Evolutionary conservation across 2,329 filamentous ascomycete species (phyloP).

Genomic region (Aschersonia sp.): DNA sequence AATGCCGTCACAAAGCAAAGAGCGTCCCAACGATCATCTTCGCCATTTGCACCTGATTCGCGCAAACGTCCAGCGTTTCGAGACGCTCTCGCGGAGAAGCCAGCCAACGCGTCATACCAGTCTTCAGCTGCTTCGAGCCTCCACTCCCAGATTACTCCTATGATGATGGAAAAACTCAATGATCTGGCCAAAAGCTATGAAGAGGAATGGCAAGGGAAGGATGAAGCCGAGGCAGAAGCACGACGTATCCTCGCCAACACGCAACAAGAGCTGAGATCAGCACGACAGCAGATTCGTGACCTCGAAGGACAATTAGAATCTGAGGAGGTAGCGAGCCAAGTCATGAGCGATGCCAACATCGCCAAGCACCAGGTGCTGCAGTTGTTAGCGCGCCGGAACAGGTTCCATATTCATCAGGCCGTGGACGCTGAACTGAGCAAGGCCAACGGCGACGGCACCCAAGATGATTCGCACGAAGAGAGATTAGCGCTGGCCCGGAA

Average conservation of each 20-base stretch:
- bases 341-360: constrained; percentile 34
- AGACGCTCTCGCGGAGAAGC: constrained; percentile 31
- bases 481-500: constrained; percentile 43
- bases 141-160: constrained; percentile 51
- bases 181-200: constrained; percentile 59
- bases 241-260: constrained; percentile 51
- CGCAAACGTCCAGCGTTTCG: constrained; percentile 39
- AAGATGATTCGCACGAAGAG: constrained; percentile 35
- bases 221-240: constrained; percentile 53
- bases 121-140: constrained; percentile 56
- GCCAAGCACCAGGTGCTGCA: constrained; percentile 34
- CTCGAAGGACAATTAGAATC: constrained; percentile 39
- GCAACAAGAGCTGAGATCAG: constrained; percentile 48
- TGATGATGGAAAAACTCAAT: constrained; percentile 58
- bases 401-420: constrained; percentile 34
- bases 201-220: constrained; percentile 60
- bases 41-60: constrained; percentile 48
- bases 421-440: constrained; percentile 35
- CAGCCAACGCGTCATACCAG: constrained; percentile 29
- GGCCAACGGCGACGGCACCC: constrained; percentile 30
- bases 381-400: constrained; percentile 36
- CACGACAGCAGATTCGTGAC: constrained; percentile 45
- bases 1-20: constrained; percentile 57
- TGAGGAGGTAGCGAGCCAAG: constrained; percentile 36
- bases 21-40: constrained; percentile 62